Evolutionary conservation across 306 rosid species (phyloP).

Genomic region (Cicer judaicum): DNA sequence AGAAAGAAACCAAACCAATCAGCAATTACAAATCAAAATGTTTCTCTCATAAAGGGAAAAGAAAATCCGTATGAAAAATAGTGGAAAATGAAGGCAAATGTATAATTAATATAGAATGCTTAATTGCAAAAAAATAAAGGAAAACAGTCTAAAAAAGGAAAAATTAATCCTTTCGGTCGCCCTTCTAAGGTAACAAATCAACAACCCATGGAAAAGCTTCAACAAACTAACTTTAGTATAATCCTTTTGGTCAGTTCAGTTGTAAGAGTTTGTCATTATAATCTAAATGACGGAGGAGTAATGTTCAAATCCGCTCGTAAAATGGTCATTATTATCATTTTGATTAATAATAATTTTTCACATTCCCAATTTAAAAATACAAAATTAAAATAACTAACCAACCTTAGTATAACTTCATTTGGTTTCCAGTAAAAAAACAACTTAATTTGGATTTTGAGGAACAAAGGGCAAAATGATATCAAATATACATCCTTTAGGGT

Average conservation of each 20-base stretch:
- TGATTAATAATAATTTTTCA: too few species aligned
- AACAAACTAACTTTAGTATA: too few species aligned
- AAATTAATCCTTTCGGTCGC: background rate
- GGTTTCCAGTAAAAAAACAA: too few species aligned
- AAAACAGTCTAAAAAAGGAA: constrained; percentile 9
- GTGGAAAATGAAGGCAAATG: constrained; percentile 15
- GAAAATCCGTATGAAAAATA: background rate
- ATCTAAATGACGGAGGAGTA: too few species aligned
- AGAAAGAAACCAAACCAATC: constrained; percentile 10
- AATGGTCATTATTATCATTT: too few species aligned
- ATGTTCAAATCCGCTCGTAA: too few species aligned
- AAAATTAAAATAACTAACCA: too few species aligned
- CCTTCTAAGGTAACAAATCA: background rate
- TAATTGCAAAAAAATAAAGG: background rate
- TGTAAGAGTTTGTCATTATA: too few species aligned
- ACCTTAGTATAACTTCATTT: too few species aligned
- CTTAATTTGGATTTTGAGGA: background rate
- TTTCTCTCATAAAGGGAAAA: constrained; percentile 23
- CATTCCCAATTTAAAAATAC: too few species aligned
- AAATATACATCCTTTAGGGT: constrained; percentile 11
- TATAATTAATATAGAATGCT: background rate
- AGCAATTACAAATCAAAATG: background rate
- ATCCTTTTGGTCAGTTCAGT: too few species aligned
- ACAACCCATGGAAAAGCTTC: background rate
- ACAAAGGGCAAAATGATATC: background rate